phyloP scores from a whole-genome alignment of 2,329 filamentous ascomycete genomes.

The Microsporum canis region DNA sequence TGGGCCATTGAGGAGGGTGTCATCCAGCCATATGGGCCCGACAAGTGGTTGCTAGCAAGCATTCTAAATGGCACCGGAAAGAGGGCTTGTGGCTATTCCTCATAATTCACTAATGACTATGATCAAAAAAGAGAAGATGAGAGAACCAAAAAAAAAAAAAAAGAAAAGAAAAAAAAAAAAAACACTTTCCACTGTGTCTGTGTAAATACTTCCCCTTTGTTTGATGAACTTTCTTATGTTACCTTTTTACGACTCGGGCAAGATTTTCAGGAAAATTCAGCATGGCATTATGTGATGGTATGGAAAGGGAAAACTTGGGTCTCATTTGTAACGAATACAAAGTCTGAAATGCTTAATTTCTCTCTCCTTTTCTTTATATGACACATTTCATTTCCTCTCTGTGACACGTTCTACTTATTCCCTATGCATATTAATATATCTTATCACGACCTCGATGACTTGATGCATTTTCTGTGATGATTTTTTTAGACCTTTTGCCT shows the following conservation, averaged over 20 bases:
- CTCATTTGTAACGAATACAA: slow-evolving; percentile 1
- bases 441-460: background rate
- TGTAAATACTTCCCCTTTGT: background rate
- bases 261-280: background rate
- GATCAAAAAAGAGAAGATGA: background rate
- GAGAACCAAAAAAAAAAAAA: background rate
- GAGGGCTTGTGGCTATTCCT: slow-evolving; percentile 2
- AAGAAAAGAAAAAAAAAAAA: background rate
- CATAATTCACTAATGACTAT: background rate
- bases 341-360: background rate
- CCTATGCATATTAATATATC: background rate
- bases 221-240: background rate
- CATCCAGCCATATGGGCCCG: slow-evolving; percentile 15
- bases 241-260: slow-evolving; percentile 1
- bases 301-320: background rate
- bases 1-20: slow-evolving; percentile 32
- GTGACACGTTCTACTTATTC: background rate
- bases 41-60: slow-evolving; percentile 14
- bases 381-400: background rate
- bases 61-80: slow-evolving; percentile 3
- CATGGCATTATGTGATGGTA: slow-evolving; percentile 3
- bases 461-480: background rate
- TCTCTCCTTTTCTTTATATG: background rate
- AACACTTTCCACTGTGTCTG: background rate
- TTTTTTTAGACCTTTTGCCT: background rate